Percentiles rank a stretch among this genome's conserved stretches.
These are phyloP conservation scores for Dipteronia sinensis DNA, from an alignment of 345 rosid genomes.

Conservation along the genomic window DNA sequence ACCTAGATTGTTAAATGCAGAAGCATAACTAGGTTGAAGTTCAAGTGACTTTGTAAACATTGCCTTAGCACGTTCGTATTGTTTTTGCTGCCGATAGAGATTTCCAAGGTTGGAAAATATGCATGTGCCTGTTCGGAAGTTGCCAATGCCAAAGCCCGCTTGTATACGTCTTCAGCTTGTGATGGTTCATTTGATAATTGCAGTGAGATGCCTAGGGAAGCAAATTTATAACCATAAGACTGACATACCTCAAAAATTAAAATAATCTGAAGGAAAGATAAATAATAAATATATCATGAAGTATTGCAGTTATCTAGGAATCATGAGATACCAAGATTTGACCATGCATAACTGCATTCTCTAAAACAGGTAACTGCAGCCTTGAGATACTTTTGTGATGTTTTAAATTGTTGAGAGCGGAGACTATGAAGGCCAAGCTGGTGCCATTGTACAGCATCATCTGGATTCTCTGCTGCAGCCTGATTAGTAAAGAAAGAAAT, in stretches of 20 bases:
- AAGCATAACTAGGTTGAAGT: constrained; percentile 87
- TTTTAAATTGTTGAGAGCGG: constrained; percentile 68
- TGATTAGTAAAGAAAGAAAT: constrained; percentile 31
- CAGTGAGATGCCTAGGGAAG: constrained; percentile 62
- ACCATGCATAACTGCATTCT: constrained; percentile 81
- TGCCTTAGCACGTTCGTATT: constrained; percentile 82
- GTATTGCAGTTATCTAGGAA: not conserved
- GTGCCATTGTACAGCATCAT: constrained; percentile 86
- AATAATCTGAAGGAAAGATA: not conserved
- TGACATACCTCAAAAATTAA: not conserved
- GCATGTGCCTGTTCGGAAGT: too few species aligned
- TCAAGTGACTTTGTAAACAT: constrained; percentile 86
- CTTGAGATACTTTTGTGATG: constrained; percentile 87
- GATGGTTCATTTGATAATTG: constrained; percentile 71
- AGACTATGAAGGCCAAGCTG: constrained; percentile 95
- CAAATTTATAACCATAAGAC: constrained; percentile 4
- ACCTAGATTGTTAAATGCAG: constrained; percentile 92
- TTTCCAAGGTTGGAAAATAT: constrained; percentile 94
- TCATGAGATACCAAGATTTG: constrained; percentile 68
- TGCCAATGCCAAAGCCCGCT: too few species aligned
- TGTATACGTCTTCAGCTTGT: too few species aligned
- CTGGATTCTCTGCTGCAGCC: constrained; percentile 86
- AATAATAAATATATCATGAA: not conserved
- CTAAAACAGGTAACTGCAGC: constrained; percentile 63
- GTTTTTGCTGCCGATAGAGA: constrained; percentile 75